Evolutionary conservation across 768 basidiomycete species (phyloP).

Genomic region (Phaeotremella skinneri): DNA sequence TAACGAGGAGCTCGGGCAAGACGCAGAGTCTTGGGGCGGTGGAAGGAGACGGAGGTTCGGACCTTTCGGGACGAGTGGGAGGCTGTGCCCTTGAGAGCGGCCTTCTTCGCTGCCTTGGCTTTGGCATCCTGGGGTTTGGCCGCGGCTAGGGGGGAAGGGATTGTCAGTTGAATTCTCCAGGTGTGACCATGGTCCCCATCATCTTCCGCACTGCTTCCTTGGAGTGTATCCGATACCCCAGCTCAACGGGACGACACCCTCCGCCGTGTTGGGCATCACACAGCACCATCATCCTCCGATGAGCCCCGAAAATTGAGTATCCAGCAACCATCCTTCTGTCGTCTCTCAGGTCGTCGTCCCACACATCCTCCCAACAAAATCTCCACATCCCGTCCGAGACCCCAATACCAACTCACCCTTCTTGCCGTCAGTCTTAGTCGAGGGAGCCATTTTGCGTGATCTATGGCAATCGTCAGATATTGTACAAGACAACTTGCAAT

Average conservation of each 20-base stretch:
- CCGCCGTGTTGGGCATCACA: no score
- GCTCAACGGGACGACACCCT: no score
- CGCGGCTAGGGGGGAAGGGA: constrained; percentile 29
- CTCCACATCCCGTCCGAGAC: not conserved
- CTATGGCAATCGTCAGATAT: not conserved
- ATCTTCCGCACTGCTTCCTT: no score
- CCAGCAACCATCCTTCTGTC: no score
- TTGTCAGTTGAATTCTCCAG: no score
- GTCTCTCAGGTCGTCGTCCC: not conserved
- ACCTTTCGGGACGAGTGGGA: constrained; percentile 74
- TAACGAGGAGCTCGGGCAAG: constrained; percentile 83
- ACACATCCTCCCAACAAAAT: not conserved
- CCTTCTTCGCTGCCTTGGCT: constrained; percentile 95
- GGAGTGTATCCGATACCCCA: no score
- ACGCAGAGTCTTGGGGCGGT: constrained; percentile 89
- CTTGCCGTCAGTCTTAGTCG: constrained; percentile 17
- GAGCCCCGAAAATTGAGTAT: no score
- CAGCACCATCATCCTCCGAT: no score
- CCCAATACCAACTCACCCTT: constrained; percentile 18
- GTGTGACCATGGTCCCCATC: no score
- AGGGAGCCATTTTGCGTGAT: constrained; percentile 28
- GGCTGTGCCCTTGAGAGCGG: constrained; percentile 82
- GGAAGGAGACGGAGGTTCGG: constrained; percentile 84
- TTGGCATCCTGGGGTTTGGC: constrained; percentile 58
- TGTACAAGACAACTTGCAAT: not conserved